These are phyloP conservation scores for Protostelium mycophagum DNA, from an alignment of 78 protist genomes.

Conservation along the genomic window DNA sequence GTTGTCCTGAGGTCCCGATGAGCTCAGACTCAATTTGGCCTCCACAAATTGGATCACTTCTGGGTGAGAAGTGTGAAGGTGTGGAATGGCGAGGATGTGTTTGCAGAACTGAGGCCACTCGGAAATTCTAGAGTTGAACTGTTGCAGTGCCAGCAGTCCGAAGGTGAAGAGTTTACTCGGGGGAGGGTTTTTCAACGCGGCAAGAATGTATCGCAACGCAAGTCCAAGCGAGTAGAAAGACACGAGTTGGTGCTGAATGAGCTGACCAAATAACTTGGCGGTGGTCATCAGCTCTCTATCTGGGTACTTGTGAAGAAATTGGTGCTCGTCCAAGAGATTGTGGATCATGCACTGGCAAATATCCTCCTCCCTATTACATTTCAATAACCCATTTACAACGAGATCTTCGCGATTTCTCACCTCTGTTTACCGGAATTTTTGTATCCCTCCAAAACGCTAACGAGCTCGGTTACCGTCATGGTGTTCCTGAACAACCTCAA, in stretches of 20 bases:
- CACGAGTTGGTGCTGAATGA: slow-evolving; percentile 83
- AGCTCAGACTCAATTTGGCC: not conserved
- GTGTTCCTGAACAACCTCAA: slow-evolving; percentile 59
- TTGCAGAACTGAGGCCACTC: slow-evolving; percentile 93
- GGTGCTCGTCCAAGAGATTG: slow-evolving; percentile 91
- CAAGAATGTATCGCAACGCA: slow-evolving; percentile 81
- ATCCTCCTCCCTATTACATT: slow-evolving; percentile 34
- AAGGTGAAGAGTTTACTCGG: slow-evolving; percentile 70
- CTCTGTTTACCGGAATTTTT: slow-evolving; percentile 55
- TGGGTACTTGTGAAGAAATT: slow-evolving; percentile 85
- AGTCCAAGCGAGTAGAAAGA: slow-evolving; percentile 24
- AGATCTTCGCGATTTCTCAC: not conserved
- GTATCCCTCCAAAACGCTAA: slow-evolving; percentile 35
- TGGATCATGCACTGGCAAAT: slow-evolving; percentile 86
- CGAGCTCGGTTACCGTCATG: slow-evolving; percentile 57
- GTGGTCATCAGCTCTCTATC: slow-evolving; percentile 84
- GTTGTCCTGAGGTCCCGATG: slow-evolving; percentile 4
- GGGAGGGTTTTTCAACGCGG: slow-evolving; percentile 59
- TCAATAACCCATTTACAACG: not conserved
- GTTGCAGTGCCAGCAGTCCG: slow-evolving; percentile 79
- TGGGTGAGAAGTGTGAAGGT: slow-evolving; percentile 26
- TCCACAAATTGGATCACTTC: slow-evolving; percentile 25
- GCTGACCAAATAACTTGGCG: slow-evolving; percentile 83
- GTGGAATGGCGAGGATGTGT: slow-evolving; percentile 41
- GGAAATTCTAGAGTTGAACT: slow-evolving; percentile 67